Evolutionary conservation across 1,139 yeast genomes (phyloP).

Genomic region (Scheffersomyces illinoinensis): DNA sequence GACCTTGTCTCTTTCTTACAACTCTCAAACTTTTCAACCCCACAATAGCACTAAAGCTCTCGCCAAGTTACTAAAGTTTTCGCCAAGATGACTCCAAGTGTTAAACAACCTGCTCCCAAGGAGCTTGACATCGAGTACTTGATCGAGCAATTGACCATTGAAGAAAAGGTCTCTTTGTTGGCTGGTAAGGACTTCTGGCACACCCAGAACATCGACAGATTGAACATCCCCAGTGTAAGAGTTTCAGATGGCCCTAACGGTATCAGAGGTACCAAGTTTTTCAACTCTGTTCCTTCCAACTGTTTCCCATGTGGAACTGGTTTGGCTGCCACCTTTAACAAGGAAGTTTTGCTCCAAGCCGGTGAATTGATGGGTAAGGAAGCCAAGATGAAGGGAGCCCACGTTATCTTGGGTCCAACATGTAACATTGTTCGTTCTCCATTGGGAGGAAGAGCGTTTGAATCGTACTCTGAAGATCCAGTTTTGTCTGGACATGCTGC

Average conservation of each 20-base stretch:
- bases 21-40: not conserved
- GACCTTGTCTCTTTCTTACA: not conserved
- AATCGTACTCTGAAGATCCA: constrained; percentile 65
- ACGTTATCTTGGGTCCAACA: constrained; percentile 56
- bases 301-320: constrained; percentile 45
- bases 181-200: constrained; percentile 25
- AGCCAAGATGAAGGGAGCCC: constrained; percentile 50
- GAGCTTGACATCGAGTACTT: constrained; percentile 15
- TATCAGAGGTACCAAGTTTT: constrained; percentile 51
- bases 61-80: no score
- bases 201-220: constrained; percentile 17
- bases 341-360: constrained; percentile 38
- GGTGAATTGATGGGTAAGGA: constrained; percentile 52
- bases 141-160: constrained; percentile 17
- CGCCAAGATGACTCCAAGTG: not conserved
- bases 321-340: constrained; percentile 22
- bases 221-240: constrained; percentile 18
- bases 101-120: not conserved
- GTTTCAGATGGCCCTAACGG: constrained; percentile 58
- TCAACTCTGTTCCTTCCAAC: constrained; percentile 49
- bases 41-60: not conserved
- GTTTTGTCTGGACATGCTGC: constrained; percentile 54
- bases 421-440: constrained; percentile 60
- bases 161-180: constrained; percentile 19
- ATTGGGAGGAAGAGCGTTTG: constrained; percentile 66